Base-by-base conservation (phyloP, 805 yeast species). In the Candida manassasensis region DNA sequence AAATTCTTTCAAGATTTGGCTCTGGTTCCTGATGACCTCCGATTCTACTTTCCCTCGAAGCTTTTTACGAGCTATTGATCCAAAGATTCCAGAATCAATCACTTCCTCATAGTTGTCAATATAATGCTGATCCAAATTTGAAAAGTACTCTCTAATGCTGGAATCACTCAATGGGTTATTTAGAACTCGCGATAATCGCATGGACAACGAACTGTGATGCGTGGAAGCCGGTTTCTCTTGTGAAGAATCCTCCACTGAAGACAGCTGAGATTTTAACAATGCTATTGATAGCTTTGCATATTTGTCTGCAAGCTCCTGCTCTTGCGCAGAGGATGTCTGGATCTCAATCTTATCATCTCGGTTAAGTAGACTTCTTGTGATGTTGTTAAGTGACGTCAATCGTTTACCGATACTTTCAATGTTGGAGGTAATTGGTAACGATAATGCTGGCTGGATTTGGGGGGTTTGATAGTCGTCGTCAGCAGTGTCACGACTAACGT, bases 11-110 rank as follows among this genome's bases (percentile, higher is more conserved):
- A 67, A 45, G 3, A 55, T 41, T 15, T 38, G 30, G 2, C 55
- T 56, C 46, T 82, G 82, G 40, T 71, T 75, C 36, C 69, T 71
- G 26, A 82, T 55, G 19, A 82, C 51, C 36, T 81, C 84, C 19
- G 63, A 61, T 47, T 83, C 89, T 14, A 83, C 62, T 27, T 70
- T 75, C 28, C 79, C 75, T 37, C 80, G 63, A 34, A 84, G 59
- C 25, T 74, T 67, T 48, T 81, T 72, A 43, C 94, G 66, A 2
- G 79, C 62, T 22, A 80, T 62, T 2, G 79, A 71, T 0, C 90
- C 90, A 10, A 69, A 50, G 18, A 77, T 45, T 4, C 69, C 71
- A 0, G 78, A 67, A 29, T 68, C 72, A 4, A 74, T 65, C 29
- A 74, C 46, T 12, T 44, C 48, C 8, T 43, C 22, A 10, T 36